These are phyloP conservation scores for Maudiozyma humilis DNA, from an alignment of 1,139 yeast genomes.

Conservation along the genomic window DNA sequence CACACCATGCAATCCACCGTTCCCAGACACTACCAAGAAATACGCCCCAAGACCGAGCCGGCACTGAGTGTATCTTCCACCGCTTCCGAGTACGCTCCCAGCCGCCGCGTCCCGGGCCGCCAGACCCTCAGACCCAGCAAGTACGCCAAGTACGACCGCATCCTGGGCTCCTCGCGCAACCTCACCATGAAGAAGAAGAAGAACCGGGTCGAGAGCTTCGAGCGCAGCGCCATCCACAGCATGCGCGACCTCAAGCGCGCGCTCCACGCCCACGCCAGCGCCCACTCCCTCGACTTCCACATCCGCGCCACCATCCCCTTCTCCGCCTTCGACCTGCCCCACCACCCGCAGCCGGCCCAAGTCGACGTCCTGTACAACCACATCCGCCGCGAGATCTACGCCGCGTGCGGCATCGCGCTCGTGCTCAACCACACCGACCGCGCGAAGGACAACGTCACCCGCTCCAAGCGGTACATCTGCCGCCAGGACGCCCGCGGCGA, in stretches of 20 bases:
- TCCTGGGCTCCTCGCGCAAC: conserved; percentile 1
- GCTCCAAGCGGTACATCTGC: conserved; percentile 3
- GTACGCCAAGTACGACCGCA: conserved; percentile 1
- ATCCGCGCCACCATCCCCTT: conserved; percentile 3
- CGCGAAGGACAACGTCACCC: conserved; percentile 2
- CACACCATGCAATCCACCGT: too few species aligned
- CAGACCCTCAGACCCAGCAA: conserved; percentile 2
- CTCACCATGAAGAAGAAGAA: conserved; percentile 5
- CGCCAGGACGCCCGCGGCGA: conserved; percentile 3
- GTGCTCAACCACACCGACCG: conserved; percentile 4
- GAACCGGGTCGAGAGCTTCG: conserved; percentile 3
- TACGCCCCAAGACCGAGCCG: too few species aligned
- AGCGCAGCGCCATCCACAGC: background rate
- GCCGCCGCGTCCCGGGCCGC: too few species aligned
- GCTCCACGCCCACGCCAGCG: background rate
- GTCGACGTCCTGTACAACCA: background rate
- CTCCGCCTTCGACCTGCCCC: background rate
- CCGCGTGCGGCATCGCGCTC: background rate
- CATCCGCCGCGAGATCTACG: background rate
- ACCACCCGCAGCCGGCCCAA: background rate
- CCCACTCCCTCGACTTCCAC: background rate
- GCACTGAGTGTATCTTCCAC: too few species aligned
- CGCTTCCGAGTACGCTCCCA: too few species aligned
- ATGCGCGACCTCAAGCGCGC: background rate
- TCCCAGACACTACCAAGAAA: background rate